Percentiles rank a stretch among this genome's conserved stretches.
Conservation (phyloP, 2,329 filamentous ascomycete genomes). For the Apiospora malaysiana region DNA sequence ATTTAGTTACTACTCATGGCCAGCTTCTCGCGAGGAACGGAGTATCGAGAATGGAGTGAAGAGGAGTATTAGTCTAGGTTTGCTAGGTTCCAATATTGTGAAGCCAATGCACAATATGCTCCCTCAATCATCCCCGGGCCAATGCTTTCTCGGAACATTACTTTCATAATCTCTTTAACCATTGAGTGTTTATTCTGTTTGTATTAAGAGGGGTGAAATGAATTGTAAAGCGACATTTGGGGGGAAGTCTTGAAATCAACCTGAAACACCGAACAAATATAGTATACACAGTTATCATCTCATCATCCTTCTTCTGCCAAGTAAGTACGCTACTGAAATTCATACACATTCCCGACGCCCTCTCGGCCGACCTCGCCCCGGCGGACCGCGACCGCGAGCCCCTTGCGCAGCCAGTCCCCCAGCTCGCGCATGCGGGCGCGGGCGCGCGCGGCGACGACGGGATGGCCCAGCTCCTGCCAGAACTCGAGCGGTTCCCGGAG, state of each 20-base stretch:
- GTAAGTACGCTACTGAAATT: neutral
- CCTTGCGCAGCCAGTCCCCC: constrained; percentile 27
- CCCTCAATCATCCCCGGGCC: neutral
- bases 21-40: neutral
- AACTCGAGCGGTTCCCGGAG: constrained; percentile 30
- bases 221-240: neutral
- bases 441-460: constrained; percentile 28
- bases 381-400: constrained; percentile 17
- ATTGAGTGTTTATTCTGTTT: neutral
- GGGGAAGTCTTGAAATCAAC: neutral
- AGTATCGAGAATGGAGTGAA: neutral
- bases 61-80: neutral
- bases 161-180: neutral
- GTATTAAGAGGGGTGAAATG: neutral
- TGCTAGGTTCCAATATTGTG: neutral
- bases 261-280: neutral
- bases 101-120: neutral
- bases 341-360: neutral
- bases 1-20: no score
- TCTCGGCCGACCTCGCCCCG: constrained; percentile 15
- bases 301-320: no score
- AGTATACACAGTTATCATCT: neutral
- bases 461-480: constrained; percentile 30
- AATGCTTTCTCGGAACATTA: neutral
- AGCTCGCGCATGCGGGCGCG: constrained; percentile 33